Conservation (phyloP, 23 red algal genomes). For the Gracilaria domingensis region DNA sequence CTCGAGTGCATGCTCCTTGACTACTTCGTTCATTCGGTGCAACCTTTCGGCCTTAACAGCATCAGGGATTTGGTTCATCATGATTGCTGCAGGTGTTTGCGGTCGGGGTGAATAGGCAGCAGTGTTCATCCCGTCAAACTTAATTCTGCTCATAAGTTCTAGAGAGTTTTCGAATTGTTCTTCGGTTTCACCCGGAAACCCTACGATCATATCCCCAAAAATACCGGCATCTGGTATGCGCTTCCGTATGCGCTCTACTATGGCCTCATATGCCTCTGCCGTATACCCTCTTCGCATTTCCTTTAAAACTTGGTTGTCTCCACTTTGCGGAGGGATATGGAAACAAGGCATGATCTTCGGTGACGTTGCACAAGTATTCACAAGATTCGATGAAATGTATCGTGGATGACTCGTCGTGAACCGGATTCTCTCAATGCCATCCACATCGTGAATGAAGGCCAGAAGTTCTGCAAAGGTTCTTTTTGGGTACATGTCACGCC, state of each 20-base stretch:
- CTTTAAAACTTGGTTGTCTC: slow-evolving; percentile 81
- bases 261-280: slow-evolving; percentile 74
- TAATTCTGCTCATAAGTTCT: slow-evolving; percentile 72
- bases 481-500: slow-evolving; percentile 86
- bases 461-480: slow-evolving; percentile 82
- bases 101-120: slow-evolving; percentile 97
- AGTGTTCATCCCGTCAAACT: slow-evolving; percentile 92
- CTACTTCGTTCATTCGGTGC: slow-evolving; percentile 77
- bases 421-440: slow-evolving; percentile 90
- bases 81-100: slow-evolving; percentile 85
- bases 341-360: slow-evolving; percentile 86
- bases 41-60: slow-evolving; percentile 84
- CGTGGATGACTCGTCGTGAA: slow-evolving; percentile 94
- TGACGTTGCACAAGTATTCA: slow-evolving; percentile 69
- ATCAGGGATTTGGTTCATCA: slow-evolving; percentile 85
- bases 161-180: slow-evolving; percentile 88
- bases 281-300: slow-evolving; percentile 94
- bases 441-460: slow-evolving; percentile 77
- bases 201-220: slow-evolving; percentile 96
- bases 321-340: slow-evolving; percentile 94
- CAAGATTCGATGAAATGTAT: slow-evolving; percentile 82
- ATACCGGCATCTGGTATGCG: slow-evolving; percentile 92
- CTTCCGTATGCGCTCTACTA: slow-evolving; percentile 84
- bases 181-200: slow-evolving; percentile 95
- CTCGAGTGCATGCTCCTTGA: slow-evolving; percentile 54